Conservation (phyloP, 352 stramenopile species). For the Paralagenidium karlingii region DNA sequence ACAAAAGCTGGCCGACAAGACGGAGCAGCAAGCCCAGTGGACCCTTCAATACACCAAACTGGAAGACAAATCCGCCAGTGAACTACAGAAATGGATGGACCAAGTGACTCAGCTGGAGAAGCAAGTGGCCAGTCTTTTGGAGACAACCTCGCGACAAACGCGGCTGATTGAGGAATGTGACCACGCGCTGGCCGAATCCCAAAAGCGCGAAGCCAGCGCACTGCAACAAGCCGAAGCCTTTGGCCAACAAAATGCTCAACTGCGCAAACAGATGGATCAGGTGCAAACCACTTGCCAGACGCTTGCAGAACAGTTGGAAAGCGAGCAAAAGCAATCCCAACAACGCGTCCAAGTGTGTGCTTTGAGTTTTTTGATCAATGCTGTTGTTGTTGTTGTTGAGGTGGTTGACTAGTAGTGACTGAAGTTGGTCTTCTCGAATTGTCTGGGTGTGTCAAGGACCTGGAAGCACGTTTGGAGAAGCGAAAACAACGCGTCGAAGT, state of each 20-base stretch:
- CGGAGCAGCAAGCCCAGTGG: constrained; percentile 10
- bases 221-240: constrained; percentile 27
- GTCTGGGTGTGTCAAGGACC: constrained; percentile 7
- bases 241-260: constrained; percentile 9
- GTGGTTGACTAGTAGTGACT: too few relatives aligned
- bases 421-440: too few relatives aligned
- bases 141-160: constrained; percentile 50
- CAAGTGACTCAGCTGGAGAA: constrained; percentile 19
- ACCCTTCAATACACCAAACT: too few relatives aligned
- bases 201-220: constrained; percentile 18
- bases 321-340: too few relatives aligned
- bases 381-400: too few relatives aligned
- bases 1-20: constrained; percentile 10
- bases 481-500: constrained; percentile 22
- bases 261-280: constrained; percentile 17
- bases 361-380: too few relatives aligned
- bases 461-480: constrained; percentile 28
- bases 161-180: constrained; percentile 68
- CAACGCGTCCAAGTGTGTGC: too few relatives aligned
- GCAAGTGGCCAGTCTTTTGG: constrained; percentile 33
- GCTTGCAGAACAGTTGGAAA: too few relatives aligned
- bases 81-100: constrained; percentile 10
- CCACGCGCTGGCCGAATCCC: constrained; percentile 28
- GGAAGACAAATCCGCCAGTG: too few relatives aligned
- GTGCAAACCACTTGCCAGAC: too few relatives aligned